These are phyloP conservation scores for Penicillium atrosanguineum DNA, from an alignment of 495 filamentous ascomycete genomes.

Conservation along the genomic window DNA sequence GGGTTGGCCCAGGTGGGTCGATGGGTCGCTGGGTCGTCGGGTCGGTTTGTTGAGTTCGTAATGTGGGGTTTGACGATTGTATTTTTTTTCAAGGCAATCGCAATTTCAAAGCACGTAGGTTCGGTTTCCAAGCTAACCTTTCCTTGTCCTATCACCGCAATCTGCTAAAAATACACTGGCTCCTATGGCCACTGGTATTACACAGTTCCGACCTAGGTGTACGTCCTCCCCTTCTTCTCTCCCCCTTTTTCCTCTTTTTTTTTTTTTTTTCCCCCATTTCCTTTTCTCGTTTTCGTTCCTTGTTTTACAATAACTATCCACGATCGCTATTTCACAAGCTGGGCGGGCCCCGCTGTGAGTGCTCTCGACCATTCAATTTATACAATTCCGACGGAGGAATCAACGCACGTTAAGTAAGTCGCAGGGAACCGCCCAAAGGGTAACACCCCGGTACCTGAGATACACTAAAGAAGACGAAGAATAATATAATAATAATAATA, in stretches of 20 bases:
- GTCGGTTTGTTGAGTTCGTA: neutral
- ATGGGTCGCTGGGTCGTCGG: neutral
- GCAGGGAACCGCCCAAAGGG: neutral
- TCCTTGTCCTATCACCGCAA: constrained; percentile 9
- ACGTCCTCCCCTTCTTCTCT: neutral
- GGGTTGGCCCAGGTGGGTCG: constrained; percentile 7
- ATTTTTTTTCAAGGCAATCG: constrained; percentile 7
- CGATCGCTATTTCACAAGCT: too few relatives aligned
- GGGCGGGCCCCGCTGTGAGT: too few relatives aligned
- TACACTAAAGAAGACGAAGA: neutral
- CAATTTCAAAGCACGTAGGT: constrained; percentile 16
- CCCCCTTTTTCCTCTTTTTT: neutral
- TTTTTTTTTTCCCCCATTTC: neutral
- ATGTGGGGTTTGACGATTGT: constrained; percentile 8
- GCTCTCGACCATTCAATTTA: too few relatives aligned
- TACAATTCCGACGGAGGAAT: neutral
- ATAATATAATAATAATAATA: too few relatives aligned
- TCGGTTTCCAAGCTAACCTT: constrained; percentile 16
- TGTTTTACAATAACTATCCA: too few relatives aligned
- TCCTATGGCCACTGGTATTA: constrained; percentile 11
- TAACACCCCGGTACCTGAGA: neutral
- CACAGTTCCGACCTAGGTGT: constrained; percentile 11
- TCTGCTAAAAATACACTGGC: constrained; percentile 13
- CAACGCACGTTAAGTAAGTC: neutral
- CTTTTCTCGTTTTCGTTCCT: too few relatives aligned